Conservation (phyloP, 305 asterid genomes). For the Solanum hybrid region DNA sequence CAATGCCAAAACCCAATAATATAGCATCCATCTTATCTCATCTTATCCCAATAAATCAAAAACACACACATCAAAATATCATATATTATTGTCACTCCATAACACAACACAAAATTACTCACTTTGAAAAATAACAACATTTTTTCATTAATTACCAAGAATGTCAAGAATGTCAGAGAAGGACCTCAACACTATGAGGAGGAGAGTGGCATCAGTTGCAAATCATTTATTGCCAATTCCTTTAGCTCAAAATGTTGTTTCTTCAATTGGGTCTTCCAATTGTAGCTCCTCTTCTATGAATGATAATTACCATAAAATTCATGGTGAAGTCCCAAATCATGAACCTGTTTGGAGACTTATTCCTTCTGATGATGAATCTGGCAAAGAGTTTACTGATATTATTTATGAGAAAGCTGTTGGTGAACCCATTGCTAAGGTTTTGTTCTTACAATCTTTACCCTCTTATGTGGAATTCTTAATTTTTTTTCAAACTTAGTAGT, state of each 20-base stretch:
- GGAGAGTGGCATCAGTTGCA: constrained; percentile 50
- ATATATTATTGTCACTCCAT: not conserved
- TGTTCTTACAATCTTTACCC: not conserved
- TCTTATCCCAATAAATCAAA: not conserved
- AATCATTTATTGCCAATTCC: constrained; percentile 44
- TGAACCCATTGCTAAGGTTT: constrained; percentile 92
- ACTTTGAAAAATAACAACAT: not conserved
- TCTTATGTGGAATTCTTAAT: not conserved
- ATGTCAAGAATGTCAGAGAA: constrained; percentile 34
- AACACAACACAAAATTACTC: not conserved
- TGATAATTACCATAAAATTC: constrained; percentile 58
- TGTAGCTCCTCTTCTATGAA: constrained; percentile 60
- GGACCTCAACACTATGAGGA: constrained; percentile 27
- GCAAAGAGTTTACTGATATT: constrained; percentile 58
- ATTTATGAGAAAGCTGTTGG: constrained; percentile 76
- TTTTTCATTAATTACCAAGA: not conserved
- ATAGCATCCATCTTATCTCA: not conserved
- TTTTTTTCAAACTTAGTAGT: not conserved
- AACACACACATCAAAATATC: not conserved
- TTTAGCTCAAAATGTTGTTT: not conserved
- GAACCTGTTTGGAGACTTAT: constrained; percentile 51
- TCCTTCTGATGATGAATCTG: constrained; percentile 56
- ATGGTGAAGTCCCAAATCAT: constrained; percentile 63
- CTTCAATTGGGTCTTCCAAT: constrained; percentile 21
- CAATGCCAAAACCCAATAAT: not conserved